A percentile compares a stretch with the other conserved stretches of the same genome.
phyloP scores from a whole-genome alignment of 805 yeast genomes.

The Schizosaccharomyces lindneri region DNA sequence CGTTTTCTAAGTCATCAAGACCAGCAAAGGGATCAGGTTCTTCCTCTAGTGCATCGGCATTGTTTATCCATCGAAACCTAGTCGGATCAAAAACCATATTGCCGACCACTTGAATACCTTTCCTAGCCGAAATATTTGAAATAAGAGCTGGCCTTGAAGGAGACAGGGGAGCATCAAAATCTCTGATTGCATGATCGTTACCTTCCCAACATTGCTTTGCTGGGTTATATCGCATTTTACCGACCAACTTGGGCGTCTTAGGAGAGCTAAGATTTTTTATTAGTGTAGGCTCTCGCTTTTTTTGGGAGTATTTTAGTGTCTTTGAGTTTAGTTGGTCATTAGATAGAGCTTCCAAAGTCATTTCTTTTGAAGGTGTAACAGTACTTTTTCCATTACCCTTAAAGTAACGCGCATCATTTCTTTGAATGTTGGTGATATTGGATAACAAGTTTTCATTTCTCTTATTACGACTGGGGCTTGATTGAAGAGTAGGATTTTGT shows the following conservation, averaged over 20 bases:
- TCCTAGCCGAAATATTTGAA: neutral
- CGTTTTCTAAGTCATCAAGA: neutral
- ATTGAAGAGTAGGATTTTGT: neutral
- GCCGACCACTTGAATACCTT: neutral
- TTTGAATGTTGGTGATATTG: neutral
- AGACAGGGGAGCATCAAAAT: neutral
- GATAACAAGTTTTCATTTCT: neutral
- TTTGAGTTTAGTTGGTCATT: neutral
- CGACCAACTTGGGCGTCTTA: neutral
- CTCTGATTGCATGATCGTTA: neutral
- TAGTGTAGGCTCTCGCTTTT: neutral
- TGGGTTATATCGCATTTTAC: conserved; percentile 1
- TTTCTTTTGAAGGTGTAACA: neutral
- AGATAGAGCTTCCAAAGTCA: neutral
- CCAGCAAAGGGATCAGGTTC: neutral
- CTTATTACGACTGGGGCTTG: neutral
- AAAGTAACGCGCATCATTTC: neutral
- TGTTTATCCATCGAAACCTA: neutral
- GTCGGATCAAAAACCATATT: conserved; percentile 1
- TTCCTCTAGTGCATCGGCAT: neutral
- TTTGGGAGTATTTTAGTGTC: neutral
- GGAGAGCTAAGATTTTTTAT: neutral
- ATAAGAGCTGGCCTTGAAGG: neutral
- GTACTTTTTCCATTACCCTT: neutral
- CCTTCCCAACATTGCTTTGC: conserved; percentile 1